Conservation (phyloP, 169 alveolate species). For the Plasmodium falciparum region DNA sequence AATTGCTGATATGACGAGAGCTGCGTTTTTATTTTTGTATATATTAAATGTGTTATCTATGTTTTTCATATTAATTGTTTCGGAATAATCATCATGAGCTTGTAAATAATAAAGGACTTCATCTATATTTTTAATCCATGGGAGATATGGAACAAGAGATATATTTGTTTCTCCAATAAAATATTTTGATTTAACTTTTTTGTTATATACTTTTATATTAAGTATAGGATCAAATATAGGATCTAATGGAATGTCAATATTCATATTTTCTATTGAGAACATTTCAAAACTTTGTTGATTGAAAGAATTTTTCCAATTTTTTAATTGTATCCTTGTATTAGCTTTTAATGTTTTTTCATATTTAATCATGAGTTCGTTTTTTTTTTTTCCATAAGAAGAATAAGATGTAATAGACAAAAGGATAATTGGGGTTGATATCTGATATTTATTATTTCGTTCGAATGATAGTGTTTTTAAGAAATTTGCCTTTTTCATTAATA, state of each 20-base stretch:
- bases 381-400: constrained; percentile 72
- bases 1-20: constrained; percentile 61
- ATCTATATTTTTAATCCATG: constrained; percentile 86
- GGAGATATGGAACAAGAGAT: constrained; percentile 85
- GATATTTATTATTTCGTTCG: background rate
- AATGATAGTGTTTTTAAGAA: background rate
- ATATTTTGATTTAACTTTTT: constrained; percentile 81
- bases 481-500: constrained; percentile 75
- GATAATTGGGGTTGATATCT: constrained; percentile 49
- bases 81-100: constrained; percentile 86
- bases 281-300: constrained; percentile 89
- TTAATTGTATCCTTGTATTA: constrained; percentile 79
- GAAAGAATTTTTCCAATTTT: constrained; percentile 84
- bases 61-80: constrained; percentile 80
- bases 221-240: constrained; percentile 91
- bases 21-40: constrained; percentile 71
- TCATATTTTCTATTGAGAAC: constrained; percentile 84
- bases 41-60: constrained; percentile 75
- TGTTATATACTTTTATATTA: constrained; percentile 85
- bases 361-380: constrained; percentile 77
- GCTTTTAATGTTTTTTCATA: constrained; percentile 77
- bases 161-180: constrained; percentile 86
- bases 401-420: constrained; percentile 69
- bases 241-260: constrained; percentile 89
- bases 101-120: constrained; percentile 82